Conservation (phyloP, 2,329 filamentous ascomycete species). For the Aspergillus glaucus region DNA sequence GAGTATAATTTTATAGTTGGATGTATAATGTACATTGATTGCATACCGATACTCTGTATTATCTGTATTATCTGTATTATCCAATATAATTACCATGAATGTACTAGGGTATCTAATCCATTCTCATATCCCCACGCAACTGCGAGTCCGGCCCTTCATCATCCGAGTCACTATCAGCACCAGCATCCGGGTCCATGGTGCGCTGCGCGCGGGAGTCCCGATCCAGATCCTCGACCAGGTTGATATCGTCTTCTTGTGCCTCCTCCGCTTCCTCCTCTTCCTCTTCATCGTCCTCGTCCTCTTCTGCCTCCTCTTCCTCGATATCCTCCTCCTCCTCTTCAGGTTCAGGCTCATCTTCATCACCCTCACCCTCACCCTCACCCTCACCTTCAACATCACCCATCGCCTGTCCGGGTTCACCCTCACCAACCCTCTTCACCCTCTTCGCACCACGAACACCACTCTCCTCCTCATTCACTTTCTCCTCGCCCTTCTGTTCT, state of each 20-base stretch:
- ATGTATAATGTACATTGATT: background rate
- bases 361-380: background rate
- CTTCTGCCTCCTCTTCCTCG: conserved; percentile 16
- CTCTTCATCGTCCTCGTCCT: conserved; percentile 21
- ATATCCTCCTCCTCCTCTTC: conserved; percentile 24
- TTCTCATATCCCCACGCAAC: conserved; percentile 24
- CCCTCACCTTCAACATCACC: conserved; percentile 2
- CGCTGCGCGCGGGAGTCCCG: conserved; percentile 16
- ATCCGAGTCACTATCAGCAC: conserved; percentile 28
- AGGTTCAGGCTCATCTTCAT: conserved; percentile 17
- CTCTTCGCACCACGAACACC: conserved; percentile 14
- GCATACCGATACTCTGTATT: background rate
- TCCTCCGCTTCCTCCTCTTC: conserved; percentile 14
- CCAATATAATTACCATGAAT: too few species aligned
- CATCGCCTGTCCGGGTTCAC: conserved; percentile 5
- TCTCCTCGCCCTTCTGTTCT: conserved; percentile 7
- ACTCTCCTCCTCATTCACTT: conserved; percentile 18
- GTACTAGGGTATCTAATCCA: conserved; percentile 13
- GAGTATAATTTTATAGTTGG: background rate
- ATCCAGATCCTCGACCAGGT: conserved; percentile 35
- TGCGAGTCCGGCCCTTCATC: conserved; percentile 26
- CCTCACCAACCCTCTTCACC: conserved; percentile 12
- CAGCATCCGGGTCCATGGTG: conserved; percentile 25
- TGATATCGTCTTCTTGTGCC: conserved; percentile 28
- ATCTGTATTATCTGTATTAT: too few species aligned